phyloP scores from a whole-genome alignment of 2,329 filamentous ascomycete genomes.

The Neopestalotiopsis rosae region DNA sequence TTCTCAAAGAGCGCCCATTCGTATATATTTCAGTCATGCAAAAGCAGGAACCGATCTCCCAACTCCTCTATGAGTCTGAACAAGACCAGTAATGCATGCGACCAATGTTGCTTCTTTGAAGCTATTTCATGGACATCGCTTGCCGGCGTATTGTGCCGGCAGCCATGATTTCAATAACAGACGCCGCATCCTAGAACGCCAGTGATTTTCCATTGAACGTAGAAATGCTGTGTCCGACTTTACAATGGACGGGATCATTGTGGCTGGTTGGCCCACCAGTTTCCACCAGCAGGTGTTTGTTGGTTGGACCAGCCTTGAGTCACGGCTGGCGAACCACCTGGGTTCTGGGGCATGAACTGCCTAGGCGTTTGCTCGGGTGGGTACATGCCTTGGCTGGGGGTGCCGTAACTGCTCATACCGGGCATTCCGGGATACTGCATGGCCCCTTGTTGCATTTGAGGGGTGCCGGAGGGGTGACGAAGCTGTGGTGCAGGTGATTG shows the following conservation, averaged over 20 bases:
- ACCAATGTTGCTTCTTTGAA: background rate
- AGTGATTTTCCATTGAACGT: too few species aligned
- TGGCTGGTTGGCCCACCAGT: slow-evolving; percentile 61
- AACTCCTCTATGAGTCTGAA: slow-evolving; percentile 8
- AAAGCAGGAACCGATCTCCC: background rate
- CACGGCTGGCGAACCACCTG: slow-evolving; percentile 54
- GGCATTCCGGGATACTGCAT: slow-evolving; percentile 70
- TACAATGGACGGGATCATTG: slow-evolving; percentile 40
- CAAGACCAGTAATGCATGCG: background rate
- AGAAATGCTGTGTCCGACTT: background rate
- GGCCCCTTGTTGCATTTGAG: slow-evolving; percentile 59
- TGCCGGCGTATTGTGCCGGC: background rate
- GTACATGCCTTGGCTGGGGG: slow-evolving; percentile 63
- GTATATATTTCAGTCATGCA: background rate
- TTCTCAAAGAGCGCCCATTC: background rate
- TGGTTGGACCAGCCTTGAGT: slow-evolving; percentile 63
- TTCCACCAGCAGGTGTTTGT: slow-evolving; percentile 63
- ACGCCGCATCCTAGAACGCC: background rate
- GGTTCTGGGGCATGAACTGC: slow-evolving; percentile 71
- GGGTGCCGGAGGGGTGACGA: slow-evolving; percentile 58
- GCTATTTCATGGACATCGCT: background rate
- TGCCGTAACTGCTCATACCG: slow-evolving; percentile 59
- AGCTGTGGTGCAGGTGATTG: slow-evolving; percentile 65
- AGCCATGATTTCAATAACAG: background rate
- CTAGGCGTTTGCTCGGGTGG: slow-evolving; percentile 67